Base-by-base conservation (phyloP, 108 stramenopile species). In the Pseudonitzschia delicatissima region DNA sequence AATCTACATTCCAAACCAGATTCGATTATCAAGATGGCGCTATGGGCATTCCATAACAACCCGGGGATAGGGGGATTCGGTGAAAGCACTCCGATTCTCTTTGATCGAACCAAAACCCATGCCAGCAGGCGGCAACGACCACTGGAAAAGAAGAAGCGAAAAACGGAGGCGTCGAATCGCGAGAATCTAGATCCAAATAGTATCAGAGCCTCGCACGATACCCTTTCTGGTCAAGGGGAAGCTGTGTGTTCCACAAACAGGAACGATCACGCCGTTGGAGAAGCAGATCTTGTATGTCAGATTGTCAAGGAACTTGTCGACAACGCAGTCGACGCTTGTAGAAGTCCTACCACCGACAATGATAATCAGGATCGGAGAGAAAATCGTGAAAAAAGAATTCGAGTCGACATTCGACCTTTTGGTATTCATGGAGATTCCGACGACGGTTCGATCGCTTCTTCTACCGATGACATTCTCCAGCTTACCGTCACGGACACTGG, bases 271-370 rank as follows among this genome's bases (percentile, higher is more conserved):
- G 11, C 15, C 45, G 69, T 31, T 28, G 42, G 39, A n/a, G 58
- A 66, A 32, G 80, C 78, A 31, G 93, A 91, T 62, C 86, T 90
- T 29, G 84, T 94, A 60, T 86, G 86, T n/a, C 90, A 91, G 65
- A 94, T 94, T 20, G 73, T 91, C 23, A 94, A 94, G 62, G 93
- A 94, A 66, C 83, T 94, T 5, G 93, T 94, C 4, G 93, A 94
- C 77, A 94, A 94, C 68, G 93, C 88, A 26, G 83, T 94, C 0
- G 93, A 94, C 78, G 93, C 93, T 2, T 91, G 90, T 69, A 23
- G 55, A n/a, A 37, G 17, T 13, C 2, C 35, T 15, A 33, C 18
- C 25, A 25, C 23, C 21, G 37, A 28, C 40, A 25, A 37, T 17
- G 34, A 53, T 50, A 5, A 36, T n/a, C n/a, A n/a, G n/a, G n/a